phyloP scores from a whole-genome alignment of 148 eudicot genomes.

The Vaccinium corymbosum region DNA sequence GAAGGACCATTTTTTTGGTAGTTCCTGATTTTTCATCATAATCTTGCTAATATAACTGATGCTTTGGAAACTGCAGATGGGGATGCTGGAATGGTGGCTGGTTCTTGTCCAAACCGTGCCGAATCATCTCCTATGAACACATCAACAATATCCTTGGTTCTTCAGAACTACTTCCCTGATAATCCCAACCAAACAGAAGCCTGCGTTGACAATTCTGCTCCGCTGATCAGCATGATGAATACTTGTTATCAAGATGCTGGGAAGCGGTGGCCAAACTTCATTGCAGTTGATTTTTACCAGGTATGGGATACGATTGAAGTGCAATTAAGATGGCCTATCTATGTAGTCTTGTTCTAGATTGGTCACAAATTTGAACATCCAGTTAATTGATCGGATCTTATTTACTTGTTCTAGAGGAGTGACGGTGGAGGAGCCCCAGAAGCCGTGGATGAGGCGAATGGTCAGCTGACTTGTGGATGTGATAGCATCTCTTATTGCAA shows the following conservation, averaged over 20 bases:
- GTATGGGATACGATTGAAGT: constrained; percentile 26
- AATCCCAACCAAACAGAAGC: constrained; percentile 58
- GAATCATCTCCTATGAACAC: constrained; percentile 73
- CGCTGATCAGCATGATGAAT: constrained; percentile 56
- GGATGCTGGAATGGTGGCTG: constrained; percentile 54
- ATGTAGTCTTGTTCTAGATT: background rate
- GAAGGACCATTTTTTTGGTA: background rate
- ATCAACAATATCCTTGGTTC: constrained; percentile 53
- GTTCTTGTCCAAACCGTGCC: constrained; percentile 62
- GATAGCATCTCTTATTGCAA: constrained; percentile 83
- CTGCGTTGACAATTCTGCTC: constrained; percentile 77
- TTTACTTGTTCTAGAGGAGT: constrained; percentile 52
- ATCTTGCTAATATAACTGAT: background rate
- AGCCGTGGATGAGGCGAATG: constrained; percentile 87
- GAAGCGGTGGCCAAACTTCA: constrained; percentile 89
- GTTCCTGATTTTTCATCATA: background rate
- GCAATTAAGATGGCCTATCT: background rate
- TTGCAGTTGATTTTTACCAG: constrained; percentile 88
- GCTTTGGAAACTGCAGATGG: constrained; percentile 64
- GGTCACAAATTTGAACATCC: background rate
- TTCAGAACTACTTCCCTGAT: constrained; percentile 72
- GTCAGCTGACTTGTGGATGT: constrained; percentile 82
- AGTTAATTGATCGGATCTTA: background rate
- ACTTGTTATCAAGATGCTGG: constrained; percentile 66
- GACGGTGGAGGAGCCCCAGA: constrained; percentile 97